Percentiles rank a stretch among this genome's conserved stretches.
phyloP scores from a whole-genome alignment of 2,329 filamentous ascomycete genomes.

The Ceratocystis cacaofunesta region DNA sequence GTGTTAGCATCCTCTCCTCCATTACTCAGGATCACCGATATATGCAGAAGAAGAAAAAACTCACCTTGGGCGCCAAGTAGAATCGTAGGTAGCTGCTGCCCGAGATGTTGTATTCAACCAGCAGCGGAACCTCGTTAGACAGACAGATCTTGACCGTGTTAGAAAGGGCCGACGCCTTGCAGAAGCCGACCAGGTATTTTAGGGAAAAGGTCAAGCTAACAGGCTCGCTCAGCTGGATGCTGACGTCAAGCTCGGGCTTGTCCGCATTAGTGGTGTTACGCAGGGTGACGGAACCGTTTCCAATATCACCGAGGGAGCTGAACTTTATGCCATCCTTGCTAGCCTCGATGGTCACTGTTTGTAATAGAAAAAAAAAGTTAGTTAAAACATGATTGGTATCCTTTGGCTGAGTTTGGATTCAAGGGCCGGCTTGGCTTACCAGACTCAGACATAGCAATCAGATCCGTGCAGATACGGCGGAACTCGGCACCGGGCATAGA shows the following conservation, averaged over 20 bases:
- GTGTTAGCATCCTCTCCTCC: not conserved
- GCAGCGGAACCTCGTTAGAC: constrained; percentile 86
- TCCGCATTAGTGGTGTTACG: constrained; percentile 80
- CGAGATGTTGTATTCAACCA: constrained; percentile 77
- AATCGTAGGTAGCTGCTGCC: constrained; percentile 85
- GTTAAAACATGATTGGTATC: constrained; percentile 4
- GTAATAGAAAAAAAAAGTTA: constrained; percentile 25
- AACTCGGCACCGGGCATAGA: constrained; percentile 82
- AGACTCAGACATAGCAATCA: constrained; percentile 86
- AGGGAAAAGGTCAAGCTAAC: constrained; percentile 93
- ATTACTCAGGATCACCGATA: not conserved
- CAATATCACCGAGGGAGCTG: constrained; percentile 83
- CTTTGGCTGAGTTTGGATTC: not conserved
- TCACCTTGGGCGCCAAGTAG: constrained; percentile 95
- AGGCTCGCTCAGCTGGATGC: constrained; percentile 82
- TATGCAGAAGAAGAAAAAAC: constrained; percentile 20
- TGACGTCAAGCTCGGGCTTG: constrained; percentile 70
- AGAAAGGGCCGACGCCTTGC: constrained; percentile 85
- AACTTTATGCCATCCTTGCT: constrained; percentile 97
- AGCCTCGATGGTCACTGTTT: constrained; percentile 78
- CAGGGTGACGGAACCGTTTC: constrained; percentile 83
- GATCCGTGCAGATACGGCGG: constrained; percentile 83
- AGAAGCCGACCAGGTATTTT: constrained; percentile 99
- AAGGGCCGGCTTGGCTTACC: constrained; percentile 41
- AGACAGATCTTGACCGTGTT: constrained; percentile 76